A percentile compares a stretch with the other conserved stretches of the same genome.
Conservation (phyloP, 331 rosid genomes). For the Ulmus americana region DNA sequence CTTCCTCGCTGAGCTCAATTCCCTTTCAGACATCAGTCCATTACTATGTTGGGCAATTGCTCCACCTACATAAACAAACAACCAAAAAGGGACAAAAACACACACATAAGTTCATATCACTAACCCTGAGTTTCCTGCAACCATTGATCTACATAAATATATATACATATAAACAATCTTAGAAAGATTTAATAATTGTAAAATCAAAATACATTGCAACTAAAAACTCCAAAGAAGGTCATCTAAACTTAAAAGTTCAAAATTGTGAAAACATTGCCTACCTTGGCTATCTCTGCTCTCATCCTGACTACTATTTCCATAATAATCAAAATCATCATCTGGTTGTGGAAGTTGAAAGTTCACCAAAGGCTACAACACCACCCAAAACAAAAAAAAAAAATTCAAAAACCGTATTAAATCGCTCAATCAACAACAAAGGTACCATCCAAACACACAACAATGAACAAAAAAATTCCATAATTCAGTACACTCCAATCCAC, state of each 20-base stretch:
- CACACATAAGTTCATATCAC: constrained; percentile 15
- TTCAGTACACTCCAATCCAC: not conserved
- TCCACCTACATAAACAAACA: constrained; percentile 50
- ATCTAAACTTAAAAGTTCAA: not conserved
- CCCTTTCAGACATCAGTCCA: constrained; percentile 55
- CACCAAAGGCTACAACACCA: constrained; percentile 79
- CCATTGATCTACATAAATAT: not conserved
- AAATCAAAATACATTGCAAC: constrained; percentile 10
- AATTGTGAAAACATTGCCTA: constrained; percentile 21
- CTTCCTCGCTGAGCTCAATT: constrained; percentile 46
- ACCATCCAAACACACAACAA: constrained; percentile 6
- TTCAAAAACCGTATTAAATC: constrained; percentile 10
- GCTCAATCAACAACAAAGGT: constrained; percentile 1
- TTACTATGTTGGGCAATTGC: constrained; percentile 43
- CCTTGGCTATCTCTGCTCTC: constrained; percentile 97
- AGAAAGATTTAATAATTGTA: not conserved
- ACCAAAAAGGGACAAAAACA: constrained; percentile 22
- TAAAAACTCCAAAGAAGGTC: not conserved
- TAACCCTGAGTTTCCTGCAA: not conserved
- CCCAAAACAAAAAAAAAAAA: constrained; percentile 24
- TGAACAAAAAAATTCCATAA: not conserved
- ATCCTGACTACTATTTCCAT: constrained; percentile 96
- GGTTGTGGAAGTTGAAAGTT: constrained; percentile 85
- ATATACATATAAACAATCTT: not conserved
- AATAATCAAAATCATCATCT: constrained; percentile 84